These are phyloP conservation scores for Citrus trifoliata DNA, from an alignment of 345 rosid species.

Conservation along the genomic window DNA sequence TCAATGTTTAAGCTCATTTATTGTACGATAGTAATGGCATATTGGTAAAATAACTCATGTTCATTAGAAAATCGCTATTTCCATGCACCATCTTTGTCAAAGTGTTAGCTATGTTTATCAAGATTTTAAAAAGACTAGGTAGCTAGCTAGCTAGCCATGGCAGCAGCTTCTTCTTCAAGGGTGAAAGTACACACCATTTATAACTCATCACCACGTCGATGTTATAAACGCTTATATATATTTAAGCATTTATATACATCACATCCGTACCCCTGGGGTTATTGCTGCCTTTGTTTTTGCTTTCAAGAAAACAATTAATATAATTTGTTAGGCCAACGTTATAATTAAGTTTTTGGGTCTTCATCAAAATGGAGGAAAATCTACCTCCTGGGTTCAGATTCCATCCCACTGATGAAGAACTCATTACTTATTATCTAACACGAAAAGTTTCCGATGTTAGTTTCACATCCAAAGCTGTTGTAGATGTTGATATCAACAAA, in stretches of 20 bases:
- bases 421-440: conserved; percentile 72
- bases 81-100: conserved; percentile 62
- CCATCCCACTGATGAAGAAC: conserved; percentile 98
- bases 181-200: conserved; percentile 14
- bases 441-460: conserved; percentile 57
- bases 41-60: conserved; percentile 8
- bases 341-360: not conserved
- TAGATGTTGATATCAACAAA: conserved; percentile 95
- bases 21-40: not conserved
- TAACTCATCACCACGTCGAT: conserved; percentile 10
- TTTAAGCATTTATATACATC: conserved; percentile 1
- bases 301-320: not conserved
- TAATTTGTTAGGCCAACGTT: not conserved
- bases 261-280: not conserved
- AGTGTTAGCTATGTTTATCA: conserved; percentile 80
- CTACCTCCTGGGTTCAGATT: conserved; percentile 99
- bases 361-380: conserved; percentile 56
- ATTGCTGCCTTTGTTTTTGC: not conserved
- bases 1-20: not conserved
- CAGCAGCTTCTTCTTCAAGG: conserved; percentile 51
- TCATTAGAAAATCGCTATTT: conserved; percentile 2
- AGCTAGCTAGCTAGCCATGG: not conserved
- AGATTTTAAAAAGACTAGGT: conserved; percentile 28
- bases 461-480: conserved; percentile 78
- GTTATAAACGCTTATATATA: not conserved